Evolutionary conservation across 2,329 filamentous ascomycete species (phyloP).

Genomic region (Westerdykella ornata): DNA sequence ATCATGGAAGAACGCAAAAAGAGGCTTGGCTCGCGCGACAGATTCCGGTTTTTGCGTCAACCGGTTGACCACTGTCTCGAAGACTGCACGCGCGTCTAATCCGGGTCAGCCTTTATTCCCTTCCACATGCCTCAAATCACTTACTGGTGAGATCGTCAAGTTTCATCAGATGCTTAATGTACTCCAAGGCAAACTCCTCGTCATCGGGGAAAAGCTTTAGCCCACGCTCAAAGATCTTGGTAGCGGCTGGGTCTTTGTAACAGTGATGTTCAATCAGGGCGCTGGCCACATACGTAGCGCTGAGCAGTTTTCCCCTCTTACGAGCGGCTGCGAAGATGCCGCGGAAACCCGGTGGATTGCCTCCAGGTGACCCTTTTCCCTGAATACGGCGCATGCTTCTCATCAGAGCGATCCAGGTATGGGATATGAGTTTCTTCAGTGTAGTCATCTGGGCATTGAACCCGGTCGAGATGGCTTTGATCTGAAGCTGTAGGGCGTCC

Average conservation of each 20-base stretch:
- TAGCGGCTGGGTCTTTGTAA: slow-evolving; percentile 87
- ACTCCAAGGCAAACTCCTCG: slow-evolving; percentile 87
- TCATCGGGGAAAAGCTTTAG: slow-evolving; percentile 91
- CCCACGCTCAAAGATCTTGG: slow-evolving; percentile 92
- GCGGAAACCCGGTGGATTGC: slow-evolving; percentile 64
- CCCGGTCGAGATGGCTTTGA: slow-evolving; percentile 55
- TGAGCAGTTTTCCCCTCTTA: slow-evolving; percentile 78
- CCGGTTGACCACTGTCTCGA: slow-evolving; percentile 85
- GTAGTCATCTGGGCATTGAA: slow-evolving; percentile 67
- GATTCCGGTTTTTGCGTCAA: slow-evolving; percentile 71
- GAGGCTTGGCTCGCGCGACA: slow-evolving; percentile 67
- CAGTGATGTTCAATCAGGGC: slow-evolving; percentile 92
- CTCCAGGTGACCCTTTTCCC: slow-evolving; percentile 64
- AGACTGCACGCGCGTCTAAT: slow-evolving; percentile 84
- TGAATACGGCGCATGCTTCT: slow-evolving; percentile 90
- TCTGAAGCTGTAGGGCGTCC: slow-evolving; percentile 48
- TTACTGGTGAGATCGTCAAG: slow-evolving; percentile 90
- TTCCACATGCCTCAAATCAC: slow-evolving; percentile 31
- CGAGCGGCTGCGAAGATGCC: slow-evolving; percentile 86
- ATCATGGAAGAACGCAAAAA: slow-evolving; percentile 89
- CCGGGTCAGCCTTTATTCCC: slow-evolving; percentile 1
- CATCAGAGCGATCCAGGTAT: slow-evolving; percentile 91
- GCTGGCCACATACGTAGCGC: slow-evolving; percentile 89
- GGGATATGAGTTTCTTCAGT: slow-evolving; percentile 79
- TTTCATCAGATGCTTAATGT: slow-evolving; percentile 87